These are phyloP conservation scores for Candida piceae DNA, from an alignment of 805 yeast species.

Conservation along the genomic window DNA sequence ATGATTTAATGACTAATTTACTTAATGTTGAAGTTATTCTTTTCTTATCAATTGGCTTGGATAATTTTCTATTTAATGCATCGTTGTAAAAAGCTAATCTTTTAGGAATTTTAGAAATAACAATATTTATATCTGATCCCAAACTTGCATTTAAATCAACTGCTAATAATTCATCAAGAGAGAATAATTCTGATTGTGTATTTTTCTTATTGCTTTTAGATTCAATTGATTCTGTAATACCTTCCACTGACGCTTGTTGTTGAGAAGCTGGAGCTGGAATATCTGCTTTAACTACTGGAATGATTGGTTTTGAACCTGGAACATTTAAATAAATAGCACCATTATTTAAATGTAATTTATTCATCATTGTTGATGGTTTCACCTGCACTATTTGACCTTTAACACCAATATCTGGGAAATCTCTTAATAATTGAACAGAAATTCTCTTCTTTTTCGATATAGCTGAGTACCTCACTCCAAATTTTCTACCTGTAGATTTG, in stretches of 20 bases:
- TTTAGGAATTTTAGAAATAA: conserved; percentile 24
- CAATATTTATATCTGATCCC: conserved; percentile 15
- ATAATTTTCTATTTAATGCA: conserved; percentile 12
- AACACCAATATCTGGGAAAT: conserved; percentile 58
- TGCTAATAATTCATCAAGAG: conserved; percentile 25
- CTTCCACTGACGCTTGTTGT: conserved; percentile 2
- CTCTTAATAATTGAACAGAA: conserved; percentile 69
- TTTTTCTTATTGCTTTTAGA: too few species aligned
- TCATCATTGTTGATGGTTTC: conserved; percentile 78
- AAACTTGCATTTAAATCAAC: conserved; percentile 20
- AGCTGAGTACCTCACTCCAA: conserved; percentile 40
- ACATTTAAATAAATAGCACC: conserved; percentile 65
- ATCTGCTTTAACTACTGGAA: conserved; percentile 27
- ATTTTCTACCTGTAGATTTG: conserved; percentile 14
- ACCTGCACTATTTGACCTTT: conserved; percentile 73
- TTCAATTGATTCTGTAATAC: neutral
- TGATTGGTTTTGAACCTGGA: conserved; percentile 27
- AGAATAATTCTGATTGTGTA: too few species aligned
- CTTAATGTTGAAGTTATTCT: conserved; percentile 10
- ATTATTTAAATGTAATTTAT: conserved; percentile 61
- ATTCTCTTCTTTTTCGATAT: conserved; percentile 51
- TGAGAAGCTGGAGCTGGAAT: conserved; percentile 8
- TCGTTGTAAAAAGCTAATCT: conserved; percentile 24
- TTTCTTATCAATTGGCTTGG: conserved; percentile 11
- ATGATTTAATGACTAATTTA: conserved; percentile 7